These are phyloP conservation scores for Phalaenopsis equestris DNA, from an alignment of 106 monocot genomes.

Conservation along the genomic window DNA sequence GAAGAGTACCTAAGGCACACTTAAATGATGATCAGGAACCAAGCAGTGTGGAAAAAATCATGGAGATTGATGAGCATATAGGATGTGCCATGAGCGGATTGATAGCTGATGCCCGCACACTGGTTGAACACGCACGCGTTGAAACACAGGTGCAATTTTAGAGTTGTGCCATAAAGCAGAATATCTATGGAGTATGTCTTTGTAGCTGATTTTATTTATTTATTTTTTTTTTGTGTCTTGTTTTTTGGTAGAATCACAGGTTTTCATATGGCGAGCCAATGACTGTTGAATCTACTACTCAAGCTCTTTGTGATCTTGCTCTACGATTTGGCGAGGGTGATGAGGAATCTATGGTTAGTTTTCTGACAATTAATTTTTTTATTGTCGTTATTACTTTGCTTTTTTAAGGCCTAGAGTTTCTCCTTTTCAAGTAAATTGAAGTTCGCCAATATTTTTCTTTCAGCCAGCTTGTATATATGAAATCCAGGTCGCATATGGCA, in stretches of 20 bases:
- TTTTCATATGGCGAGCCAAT: slow-evolving; percentile 70
- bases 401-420: background rate
- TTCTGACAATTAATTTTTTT: background rate
- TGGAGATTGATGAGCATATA: slow-evolving; percentile 73
- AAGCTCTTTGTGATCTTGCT: slow-evolving; percentile 68
- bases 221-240: background rate
- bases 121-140: slow-evolving; percentile 75
- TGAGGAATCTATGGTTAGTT: slow-evolving; percentile 58
- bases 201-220: background rate
- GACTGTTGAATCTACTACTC: slow-evolving; percentile 62
- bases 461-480: background rate
- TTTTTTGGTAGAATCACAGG: slow-evolving; percentile 42
- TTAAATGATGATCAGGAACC: slow-evolving; percentile 30
- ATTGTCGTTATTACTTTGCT: background rate
- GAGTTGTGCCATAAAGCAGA: background rate
- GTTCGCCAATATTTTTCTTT: background rate
- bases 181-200: background rate
- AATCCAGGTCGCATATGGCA: background rate
- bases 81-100: slow-evolving; percentile 76
- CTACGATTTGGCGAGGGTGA: slow-evolving; percentile 73
- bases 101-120: slow-evolving; percentile 63
- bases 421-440: background rate
- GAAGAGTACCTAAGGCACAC: background rate
- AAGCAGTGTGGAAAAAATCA: slow-evolving; percentile 68
- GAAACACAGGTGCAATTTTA: slow-evolving; percentile 45